Percentiles rank a stretch among this genome's conserved stretches.
phyloP scores from a whole-genome alignment of 2,329 filamentous ascomycete species.

The Cordyceps farinosa region DNA sequence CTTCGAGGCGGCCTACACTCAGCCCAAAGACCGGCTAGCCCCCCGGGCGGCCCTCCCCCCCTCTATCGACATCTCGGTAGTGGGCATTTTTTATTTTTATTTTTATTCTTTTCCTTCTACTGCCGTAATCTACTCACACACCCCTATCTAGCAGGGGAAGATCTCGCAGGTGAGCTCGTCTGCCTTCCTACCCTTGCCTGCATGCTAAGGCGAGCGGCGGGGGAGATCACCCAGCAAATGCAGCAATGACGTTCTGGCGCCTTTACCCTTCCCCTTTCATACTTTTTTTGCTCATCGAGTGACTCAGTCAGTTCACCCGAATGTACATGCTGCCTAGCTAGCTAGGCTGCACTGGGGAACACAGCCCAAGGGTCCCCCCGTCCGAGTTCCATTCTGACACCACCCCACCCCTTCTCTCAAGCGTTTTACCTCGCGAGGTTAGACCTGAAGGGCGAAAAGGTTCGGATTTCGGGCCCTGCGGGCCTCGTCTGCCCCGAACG shows the following conservation, averaged over 20 bases:
- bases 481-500: background rate
- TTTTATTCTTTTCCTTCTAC: background rate
- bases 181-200: too few species aligned
- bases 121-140: too few species aligned
- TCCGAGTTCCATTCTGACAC: background rate
- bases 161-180: too few species aligned
- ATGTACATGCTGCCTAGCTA: too few species aligned
- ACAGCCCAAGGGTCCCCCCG: too few species aligned
- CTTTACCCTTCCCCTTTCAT: background rate
- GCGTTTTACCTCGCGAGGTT: background rate
- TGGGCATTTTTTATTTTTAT: background rate
- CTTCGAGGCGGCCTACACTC: background rate
- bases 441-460: background rate
- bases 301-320: background rate
- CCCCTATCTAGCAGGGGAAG: too few species aligned
- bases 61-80: too few species aligned
- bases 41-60: too few species aligned
- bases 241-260: background rate
- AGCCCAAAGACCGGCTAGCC: background rate
- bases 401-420: background rate
- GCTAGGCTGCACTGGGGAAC: background rate
- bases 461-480: conserved; percentile 3
- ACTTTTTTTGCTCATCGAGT: background rate
- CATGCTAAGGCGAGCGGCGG: too few species aligned
- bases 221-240: background rate